Conservation (phyloP, 306 rosid genomes). For the Ziziphus jujuba region DNA sequence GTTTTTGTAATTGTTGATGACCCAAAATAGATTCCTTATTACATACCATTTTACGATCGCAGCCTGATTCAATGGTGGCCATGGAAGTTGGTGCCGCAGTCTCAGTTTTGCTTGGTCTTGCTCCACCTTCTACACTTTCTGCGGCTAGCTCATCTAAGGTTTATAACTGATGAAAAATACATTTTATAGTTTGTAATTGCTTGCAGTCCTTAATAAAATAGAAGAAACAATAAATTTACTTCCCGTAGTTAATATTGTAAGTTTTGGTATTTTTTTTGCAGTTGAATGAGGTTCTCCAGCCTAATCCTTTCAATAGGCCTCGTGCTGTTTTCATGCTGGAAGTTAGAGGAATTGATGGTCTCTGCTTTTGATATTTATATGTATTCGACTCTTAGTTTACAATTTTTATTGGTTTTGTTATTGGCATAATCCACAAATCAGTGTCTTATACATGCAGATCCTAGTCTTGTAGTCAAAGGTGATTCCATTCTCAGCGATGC, state of each 20-base stretch:
- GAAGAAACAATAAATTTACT: conserved; percentile 2
- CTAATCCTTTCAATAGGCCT: conserved; percentile 93
- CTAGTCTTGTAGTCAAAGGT: conserved; percentile 41
- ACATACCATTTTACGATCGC: conserved; percentile 23
- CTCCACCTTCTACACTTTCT: conserved; percentile 69
- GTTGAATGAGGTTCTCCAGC: conserved; percentile 78
- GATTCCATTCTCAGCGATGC: conserved; percentile 48
- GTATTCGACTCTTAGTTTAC: not conserved
- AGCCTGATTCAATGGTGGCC: conserved; percentile 59
- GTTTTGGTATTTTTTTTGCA: conserved; percentile 45
- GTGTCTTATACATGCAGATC: conserved; percentile 48
- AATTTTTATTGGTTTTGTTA: not conserved
- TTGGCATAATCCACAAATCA: conserved; percentile 10
- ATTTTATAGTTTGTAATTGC: not conserved
- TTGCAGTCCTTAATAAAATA: too few species aligned
- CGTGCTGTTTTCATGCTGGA: conserved; percentile 77
- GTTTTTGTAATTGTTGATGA: not conserved
- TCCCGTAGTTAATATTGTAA: not conserved
- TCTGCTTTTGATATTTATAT: conserved; percentile 24
- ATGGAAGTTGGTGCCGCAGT: conserved; percentile 77
- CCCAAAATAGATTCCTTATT: not conserved
- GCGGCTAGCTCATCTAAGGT: conserved; percentile 85
- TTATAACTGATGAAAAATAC: conserved; percentile 4
- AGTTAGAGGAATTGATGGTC: conserved; percentile 73
- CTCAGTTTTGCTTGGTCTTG: conserved; percentile 85